These are phyloP conservation scores for Rhizopus delemar DNA, from an alignment of 371 early-diverging fungal genomes.

Conservation along the genomic window DNA sequence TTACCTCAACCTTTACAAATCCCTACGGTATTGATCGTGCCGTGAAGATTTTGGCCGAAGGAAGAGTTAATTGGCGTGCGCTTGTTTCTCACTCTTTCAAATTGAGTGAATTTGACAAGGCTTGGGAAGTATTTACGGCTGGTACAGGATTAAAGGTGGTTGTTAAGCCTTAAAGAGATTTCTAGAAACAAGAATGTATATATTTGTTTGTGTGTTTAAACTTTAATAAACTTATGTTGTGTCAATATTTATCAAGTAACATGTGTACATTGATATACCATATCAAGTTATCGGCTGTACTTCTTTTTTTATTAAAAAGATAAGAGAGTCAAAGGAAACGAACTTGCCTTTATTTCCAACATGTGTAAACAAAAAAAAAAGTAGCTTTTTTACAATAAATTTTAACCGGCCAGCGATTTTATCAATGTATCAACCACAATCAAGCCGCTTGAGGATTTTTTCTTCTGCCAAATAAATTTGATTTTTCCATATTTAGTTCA, in stretches of 20 bases:
- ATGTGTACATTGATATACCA: no score
- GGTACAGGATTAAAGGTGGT: constrained; percentile 57
- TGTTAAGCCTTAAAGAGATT: constrained; percentile 36
- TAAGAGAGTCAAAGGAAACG: no score
- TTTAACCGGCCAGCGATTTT: constrained; percentile 3
- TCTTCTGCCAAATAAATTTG: constrained; percentile 60
- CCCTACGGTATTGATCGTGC: constrained; percentile 61
- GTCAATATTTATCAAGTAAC: no score
- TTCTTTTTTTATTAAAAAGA: no score
- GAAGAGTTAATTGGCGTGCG: constrained; percentile 44
- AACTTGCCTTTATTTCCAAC: no score
- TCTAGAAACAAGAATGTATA: neutral
- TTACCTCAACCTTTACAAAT: constrained; percentile 60
- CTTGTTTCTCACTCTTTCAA: constrained; percentile 53
- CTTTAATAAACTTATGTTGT: neutral
- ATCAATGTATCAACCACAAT: neutral
- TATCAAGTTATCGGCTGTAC: no score
- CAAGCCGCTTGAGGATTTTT: constrained; percentile 30
- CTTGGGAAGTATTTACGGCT: constrained; percentile 53
- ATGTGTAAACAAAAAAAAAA: no score
- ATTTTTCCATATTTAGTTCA: constrained; percentile 60
- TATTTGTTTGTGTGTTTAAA: neutral
- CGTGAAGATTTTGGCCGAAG: constrained; percentile 49
- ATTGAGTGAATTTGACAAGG: constrained; percentile 51
- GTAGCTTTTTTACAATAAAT: neutral